These are phyloP conservation scores for Fraxinus baroniana DNA, from an alignment of 305 asterid genomes.

Conservation along the genomic window DNA sequence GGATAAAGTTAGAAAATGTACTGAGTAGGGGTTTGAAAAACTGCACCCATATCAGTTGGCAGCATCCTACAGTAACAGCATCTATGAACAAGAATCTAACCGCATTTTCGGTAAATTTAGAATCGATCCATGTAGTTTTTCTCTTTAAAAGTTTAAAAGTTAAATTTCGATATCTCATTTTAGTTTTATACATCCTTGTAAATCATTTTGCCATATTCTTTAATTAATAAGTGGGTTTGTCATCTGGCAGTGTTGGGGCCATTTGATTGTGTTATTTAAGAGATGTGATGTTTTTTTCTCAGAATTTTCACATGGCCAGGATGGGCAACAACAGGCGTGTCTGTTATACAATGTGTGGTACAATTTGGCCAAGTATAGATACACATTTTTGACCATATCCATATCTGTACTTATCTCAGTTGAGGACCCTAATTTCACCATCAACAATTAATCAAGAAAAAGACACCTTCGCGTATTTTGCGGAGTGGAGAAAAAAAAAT, in stretches of 20 bases:
- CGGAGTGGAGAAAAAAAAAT: background rate
- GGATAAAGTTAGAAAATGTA: background rate
- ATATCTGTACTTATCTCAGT: background rate
- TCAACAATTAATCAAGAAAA: slow-evolving; percentile 10
- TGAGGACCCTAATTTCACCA: slow-evolving; percentile 16
- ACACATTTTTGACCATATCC: background rate
- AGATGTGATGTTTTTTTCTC: slow-evolving; percentile 24
- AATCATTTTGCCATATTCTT: background rate
- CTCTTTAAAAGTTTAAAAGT: background rate
- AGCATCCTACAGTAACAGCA: background rate
- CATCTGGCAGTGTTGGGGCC: slow-evolving; percentile 17
- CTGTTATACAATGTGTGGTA: slow-evolving; percentile 8
- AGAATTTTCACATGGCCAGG: slow-evolving; percentile 53
- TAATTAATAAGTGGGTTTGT: slow-evolving; percentile 1
- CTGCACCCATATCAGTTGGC: slow-evolving; percentile 3
- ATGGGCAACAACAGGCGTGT: slow-evolving; percentile 27
- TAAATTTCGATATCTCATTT: background rate
- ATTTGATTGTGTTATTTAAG: slow-evolving; percentile 15
- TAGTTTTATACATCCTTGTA: background rate
- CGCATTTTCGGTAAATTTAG: background rate
- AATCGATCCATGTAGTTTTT: background rate
- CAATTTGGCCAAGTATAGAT: slow-evolving; percentile 10
- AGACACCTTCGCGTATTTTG: background rate
- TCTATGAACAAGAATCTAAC: background rate
- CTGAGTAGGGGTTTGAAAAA: background rate